Percentiles rank a stretch among this genome's conserved stretches.
Evolutionary conservation across 2,329 filamentous ascomycete genomes (phyloP).

Genomic region (Sclerotiophoma versabilis): DNA sequence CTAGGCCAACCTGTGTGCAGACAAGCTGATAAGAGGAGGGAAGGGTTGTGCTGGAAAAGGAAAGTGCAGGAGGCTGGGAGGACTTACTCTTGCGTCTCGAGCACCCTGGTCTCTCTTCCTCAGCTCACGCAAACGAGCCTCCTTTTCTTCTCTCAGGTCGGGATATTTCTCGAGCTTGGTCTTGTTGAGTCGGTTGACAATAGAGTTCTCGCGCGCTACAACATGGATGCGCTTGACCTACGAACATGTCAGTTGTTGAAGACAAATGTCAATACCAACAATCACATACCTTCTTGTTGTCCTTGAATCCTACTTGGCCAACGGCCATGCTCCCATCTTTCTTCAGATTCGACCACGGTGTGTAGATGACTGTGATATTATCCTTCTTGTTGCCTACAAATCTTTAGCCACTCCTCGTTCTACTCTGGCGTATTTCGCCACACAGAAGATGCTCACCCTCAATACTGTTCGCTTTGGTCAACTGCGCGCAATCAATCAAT

Average conservation of each 20-base stretch:
- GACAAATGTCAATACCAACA: neutral
- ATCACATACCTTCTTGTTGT: constrained; percentile 69
- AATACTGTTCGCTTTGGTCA: constrained; percentile 98
- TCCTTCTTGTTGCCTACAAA: constrained; percentile 92
- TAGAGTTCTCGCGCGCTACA: constrained; percentile 79
- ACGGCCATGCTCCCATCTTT: constrained; percentile 96
- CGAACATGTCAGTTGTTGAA: constrained; percentile 23
- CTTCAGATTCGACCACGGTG: constrained; percentile 93
- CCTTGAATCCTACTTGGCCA: constrained; percentile 94
- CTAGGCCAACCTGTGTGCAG: neutral
- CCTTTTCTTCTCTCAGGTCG: constrained; percentile 81
- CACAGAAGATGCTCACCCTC: constrained; percentile 65
- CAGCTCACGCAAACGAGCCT: constrained; percentile 74
- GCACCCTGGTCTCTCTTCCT: constrained; percentile 73
- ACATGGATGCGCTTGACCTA: constrained; percentile 84
- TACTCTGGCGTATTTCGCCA: too few species aligned
- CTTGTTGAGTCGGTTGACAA: constrained; percentile 98
- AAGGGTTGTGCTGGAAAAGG: neutral
- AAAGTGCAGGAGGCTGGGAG: neutral
- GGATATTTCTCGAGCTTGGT: constrained; percentile 89
- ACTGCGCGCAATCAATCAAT: constrained; percentile 87
- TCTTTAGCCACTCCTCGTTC: neutral
- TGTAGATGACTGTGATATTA: constrained; percentile 96
- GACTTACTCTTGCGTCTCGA: constrained; percentile 66
- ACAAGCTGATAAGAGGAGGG: neutral